Percentiles rank a stretch among this genome's conserved stretches.
Conservation (phyloP, 1,284 basidiomycete genomes). For the Volvariella surrecta region DNA sequence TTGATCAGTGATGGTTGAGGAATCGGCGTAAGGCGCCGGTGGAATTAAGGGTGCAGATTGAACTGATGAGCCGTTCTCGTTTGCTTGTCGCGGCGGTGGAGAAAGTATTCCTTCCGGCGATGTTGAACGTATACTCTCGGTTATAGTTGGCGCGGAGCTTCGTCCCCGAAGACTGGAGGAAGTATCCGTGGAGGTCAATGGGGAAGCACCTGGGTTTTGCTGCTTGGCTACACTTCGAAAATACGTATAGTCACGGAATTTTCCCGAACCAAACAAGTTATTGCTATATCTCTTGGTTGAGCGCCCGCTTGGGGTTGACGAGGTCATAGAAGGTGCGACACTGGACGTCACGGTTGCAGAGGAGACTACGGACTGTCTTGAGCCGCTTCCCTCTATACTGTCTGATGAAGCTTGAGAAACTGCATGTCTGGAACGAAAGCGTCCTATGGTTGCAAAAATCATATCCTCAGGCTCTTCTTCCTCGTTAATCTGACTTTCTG, state of each 20-base stretch:
- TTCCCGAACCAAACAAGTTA: constrained; percentile 73
- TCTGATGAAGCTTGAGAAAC: constrained; percentile 26
- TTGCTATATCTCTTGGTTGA: constrained; percentile 69
- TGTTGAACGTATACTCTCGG: constrained; percentile 34
- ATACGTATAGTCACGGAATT: constrained; percentile 65
- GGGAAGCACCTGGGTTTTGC: constrained; percentile 32
- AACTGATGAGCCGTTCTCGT: constrained; percentile 26
- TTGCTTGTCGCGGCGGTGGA: constrained; percentile 33
- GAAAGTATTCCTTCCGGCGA: constrained; percentile 41
- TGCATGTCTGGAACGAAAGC: constrained; percentile 36
- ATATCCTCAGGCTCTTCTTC: constrained; percentile 79
- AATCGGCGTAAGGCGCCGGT: constrained; percentile 23
- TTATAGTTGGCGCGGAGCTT: constrained; percentile 29
- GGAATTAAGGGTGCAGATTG: constrained; percentile 30
- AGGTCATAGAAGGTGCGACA: constrained; percentile 33
- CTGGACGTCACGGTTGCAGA: constrained; percentile 33
- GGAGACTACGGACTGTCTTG: constrained; percentile 34
- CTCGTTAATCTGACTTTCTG: constrained; percentile 58
- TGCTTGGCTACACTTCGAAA: constrained; percentile 37
- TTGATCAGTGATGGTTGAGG: constrained; percentile 32
- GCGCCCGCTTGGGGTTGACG: constrained; percentile 28
- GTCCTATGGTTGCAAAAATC: constrained; percentile 64
- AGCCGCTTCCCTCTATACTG: constrained; percentile 28
- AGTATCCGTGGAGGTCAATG: constrained; percentile 42
- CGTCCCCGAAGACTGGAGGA: constrained; percentile 21